Evolutionary conservation across 2,329 filamentous ascomycete species (phyloP).

Genomic region (Colletotrichum sp.): DNA sequence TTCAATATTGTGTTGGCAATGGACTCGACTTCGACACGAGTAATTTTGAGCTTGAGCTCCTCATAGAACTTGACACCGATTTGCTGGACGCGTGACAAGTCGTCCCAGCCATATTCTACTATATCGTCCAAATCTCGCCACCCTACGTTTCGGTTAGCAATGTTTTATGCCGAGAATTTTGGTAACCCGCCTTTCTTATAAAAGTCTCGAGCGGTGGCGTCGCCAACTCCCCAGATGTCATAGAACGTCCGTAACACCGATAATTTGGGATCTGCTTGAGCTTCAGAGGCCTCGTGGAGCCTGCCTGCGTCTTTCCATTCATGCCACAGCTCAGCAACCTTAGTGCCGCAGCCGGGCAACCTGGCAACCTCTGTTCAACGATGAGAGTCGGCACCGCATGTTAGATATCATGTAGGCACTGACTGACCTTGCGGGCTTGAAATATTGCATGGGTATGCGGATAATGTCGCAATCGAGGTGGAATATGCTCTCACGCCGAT

Average conservation of each 20-base stretch:
- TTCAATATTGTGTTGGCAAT: constrained; percentile 69
- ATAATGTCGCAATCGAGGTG: constrained; percentile 81
- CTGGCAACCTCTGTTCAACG: constrained; percentile 48
- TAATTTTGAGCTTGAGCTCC: constrained; percentile 76
- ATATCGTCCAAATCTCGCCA: constrained; percentile 89
- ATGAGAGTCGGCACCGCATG: not conserved
- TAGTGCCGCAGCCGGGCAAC: constrained; percentile 82
- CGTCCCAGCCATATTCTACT: constrained; percentile 80
- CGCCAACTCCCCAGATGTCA: constrained; percentile 91
- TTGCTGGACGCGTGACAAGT: constrained; percentile 81
- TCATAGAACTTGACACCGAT: constrained; percentile 95
- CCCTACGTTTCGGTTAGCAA: constrained; percentile 37
- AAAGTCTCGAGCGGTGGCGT: constrained; percentile 80
- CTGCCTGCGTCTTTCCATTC: constrained; percentile 71
- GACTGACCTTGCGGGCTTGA: constrained; percentile 49
- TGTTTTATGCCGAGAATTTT: not conserved
- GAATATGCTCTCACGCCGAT: constrained; percentile 88
- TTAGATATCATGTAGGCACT: constrained; percentile 11
- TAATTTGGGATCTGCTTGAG: constrained; percentile 69
- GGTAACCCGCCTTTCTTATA: constrained; percentile 63
- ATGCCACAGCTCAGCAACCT: constrained; percentile 78
- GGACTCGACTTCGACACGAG: constrained; percentile 72
- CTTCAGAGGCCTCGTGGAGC: constrained; percentile 67
- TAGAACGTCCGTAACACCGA: constrained; percentile 74
- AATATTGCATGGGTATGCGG: constrained; percentile 73